These are phyloP conservation scores for Pseudogymnoascus sp. DNA, from an alignment of 2,329 filamentous ascomycete species.

Conservation along the genomic window DNA sequence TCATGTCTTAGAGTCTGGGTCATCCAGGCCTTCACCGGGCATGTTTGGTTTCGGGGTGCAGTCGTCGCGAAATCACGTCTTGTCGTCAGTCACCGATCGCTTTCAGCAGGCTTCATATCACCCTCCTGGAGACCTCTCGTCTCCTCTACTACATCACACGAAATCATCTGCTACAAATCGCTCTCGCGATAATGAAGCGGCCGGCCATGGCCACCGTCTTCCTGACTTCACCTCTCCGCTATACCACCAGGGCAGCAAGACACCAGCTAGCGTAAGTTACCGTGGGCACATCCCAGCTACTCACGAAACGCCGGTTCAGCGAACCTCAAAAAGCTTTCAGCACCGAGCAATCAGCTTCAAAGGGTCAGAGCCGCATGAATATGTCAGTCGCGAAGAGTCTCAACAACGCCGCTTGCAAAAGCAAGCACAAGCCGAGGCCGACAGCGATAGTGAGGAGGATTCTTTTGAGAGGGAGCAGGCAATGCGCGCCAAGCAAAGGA, in stretches of 20 bases:
- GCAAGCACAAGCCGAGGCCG: neutral
- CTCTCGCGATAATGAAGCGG: neutral
- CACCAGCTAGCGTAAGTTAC: neutral
- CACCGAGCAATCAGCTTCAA: conserved; percentile 5
- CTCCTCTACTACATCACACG: neutral
- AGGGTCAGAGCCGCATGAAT: neutral
- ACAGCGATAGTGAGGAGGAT: neutral
- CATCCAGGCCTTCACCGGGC: neutral
- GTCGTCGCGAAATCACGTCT: neutral
- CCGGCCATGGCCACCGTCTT: neutral
- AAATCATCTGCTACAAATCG: neutral
- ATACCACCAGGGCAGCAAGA: neutral
- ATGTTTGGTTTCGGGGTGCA: conserved; percentile 1
- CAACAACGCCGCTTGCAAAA: conserved; percentile 1
- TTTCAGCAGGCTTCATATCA: neutral
- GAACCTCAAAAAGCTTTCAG: neutral
- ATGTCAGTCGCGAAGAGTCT: neutral
- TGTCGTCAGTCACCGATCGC: neutral
- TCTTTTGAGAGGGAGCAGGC: neutral
- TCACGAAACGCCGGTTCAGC: neutral
- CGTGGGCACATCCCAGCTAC: neutral
- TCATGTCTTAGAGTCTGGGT: neutral
- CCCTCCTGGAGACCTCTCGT: neutral
- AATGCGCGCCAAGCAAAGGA: neutral
- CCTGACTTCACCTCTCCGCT: neutral